Percentiles rank a stretch among this genome's conserved stretches.
phyloP scores from a whole-genome alignment of 108 stramenopile genomes.

The Licmophora abbreviata region DNA sequence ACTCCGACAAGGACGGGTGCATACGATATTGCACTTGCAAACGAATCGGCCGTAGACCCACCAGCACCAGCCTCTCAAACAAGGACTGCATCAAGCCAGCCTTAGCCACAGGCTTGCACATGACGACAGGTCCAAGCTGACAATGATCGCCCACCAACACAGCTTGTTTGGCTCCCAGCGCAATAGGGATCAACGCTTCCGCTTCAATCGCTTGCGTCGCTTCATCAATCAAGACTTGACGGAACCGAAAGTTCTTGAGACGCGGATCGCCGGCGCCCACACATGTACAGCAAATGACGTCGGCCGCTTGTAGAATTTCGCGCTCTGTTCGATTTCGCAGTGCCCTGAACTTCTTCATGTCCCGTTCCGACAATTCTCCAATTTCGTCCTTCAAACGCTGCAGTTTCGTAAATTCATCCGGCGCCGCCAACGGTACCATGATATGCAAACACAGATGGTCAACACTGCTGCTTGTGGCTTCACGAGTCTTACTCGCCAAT shows the following conservation, averaged over 20 bases:
- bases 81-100: conserved; percentile 90
- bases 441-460: conserved; percentile 90
- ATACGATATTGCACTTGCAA: conserved; percentile 98
- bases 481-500: conserved; percentile 91
- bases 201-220: conserved; percentile 99
- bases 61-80: conserved; percentile 94
- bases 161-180: conserved; percentile 95
- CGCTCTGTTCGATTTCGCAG: conserved; percentile 74
- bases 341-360: conserved; percentile 85
- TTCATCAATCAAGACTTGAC: conserved; percentile 97
- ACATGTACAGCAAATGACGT: conserved; percentile 98
- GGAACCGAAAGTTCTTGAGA: conserved; percentile 91
- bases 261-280: conserved; percentile 97
- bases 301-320: conserved; percentile 96
- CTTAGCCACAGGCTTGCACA: conserved; percentile 96
- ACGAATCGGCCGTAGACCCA: conserved; percentile 93
- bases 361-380: conserved; percentile 88
- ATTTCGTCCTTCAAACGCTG: conserved; percentile 90
- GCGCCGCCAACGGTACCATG: conserved; percentile 79
- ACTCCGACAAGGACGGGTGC: conserved; percentile 97
- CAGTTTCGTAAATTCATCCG: conserved; percentile 89
- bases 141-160: conserved; percentile 99
- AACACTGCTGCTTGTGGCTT: conserved; percentile 73
- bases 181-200: conserved; percentile 94
- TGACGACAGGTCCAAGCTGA: conserved; percentile 96